Evolutionary conservation across 2,329 filamentous ascomycete species (phyloP).

Genomic region (Cladosporium sp.): DNA sequence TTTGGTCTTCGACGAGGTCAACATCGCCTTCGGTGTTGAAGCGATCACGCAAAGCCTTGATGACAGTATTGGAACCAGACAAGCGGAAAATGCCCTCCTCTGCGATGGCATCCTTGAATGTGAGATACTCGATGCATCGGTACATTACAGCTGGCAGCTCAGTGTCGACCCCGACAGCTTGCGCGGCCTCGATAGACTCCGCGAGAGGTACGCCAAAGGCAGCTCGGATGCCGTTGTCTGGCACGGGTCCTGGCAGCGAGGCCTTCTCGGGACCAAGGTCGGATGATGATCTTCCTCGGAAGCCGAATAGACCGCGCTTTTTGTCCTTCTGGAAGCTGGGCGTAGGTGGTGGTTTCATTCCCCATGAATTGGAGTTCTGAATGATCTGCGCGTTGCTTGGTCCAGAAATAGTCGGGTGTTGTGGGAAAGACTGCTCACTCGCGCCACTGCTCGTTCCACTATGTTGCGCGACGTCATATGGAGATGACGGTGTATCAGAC

Average conservation of each 20-base stretch:
- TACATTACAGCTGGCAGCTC: conserved; percentile 90
- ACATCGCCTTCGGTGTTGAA: conserved; percentile 94
- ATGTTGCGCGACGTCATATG: conserved; percentile 38
- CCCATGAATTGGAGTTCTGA: conserved; percentile 79
- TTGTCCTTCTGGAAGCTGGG: conserved; percentile 63
- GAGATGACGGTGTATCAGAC: conserved; percentile 31
- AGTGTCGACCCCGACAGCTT: conserved; percentile 70
- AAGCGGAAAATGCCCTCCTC: conserved; percentile 97
- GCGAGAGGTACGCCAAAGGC: conserved; percentile 84
- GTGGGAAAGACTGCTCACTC: conserved; percentile 28
- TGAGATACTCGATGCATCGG: conserved; percentile 90
- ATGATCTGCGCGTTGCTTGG: conserved; percentile 84
- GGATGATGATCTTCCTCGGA: conserved; percentile 68
- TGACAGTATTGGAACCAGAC: conserved; percentile 93
- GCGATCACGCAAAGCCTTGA: conserved; percentile 84
- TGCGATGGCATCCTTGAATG: conserved; percentile 72
- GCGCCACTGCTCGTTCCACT: conserved; percentile 25
- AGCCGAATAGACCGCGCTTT: conserved; percentile 70
- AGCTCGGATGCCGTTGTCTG: conserved; percentile 35
- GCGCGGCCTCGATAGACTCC: conserved; percentile 81
- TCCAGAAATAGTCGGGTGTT: conserved; percentile 66
- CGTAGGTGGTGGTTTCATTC: conserved; percentile 64
- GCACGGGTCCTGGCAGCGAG: conserved; percentile 1
- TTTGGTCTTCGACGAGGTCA: conserved; percentile 74
- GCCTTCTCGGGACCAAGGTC: conserved; percentile 49